A percentile compares a stretch with the other conserved stretches of the same genome.
phyloP scores from a whole-genome alignment of 2,329 filamentous ascomycete genomes.

The Scopulariopsis brevicaulis region DNA sequence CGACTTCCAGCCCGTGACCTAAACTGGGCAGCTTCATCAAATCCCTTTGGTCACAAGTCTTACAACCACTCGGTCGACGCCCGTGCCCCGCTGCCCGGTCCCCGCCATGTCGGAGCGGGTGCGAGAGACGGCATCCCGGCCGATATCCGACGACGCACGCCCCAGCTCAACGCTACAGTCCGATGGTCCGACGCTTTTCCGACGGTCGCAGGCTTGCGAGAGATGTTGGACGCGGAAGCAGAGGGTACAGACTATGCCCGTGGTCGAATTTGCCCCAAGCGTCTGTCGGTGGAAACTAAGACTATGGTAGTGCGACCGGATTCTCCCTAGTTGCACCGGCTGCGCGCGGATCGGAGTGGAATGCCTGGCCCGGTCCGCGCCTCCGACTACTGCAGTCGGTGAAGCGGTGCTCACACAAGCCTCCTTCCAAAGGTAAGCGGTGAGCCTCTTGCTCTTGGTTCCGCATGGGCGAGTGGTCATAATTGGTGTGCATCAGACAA shows the following conservation, averaged over 20 bases:
- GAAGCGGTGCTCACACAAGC: background rate
- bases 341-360: background rate
- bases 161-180: background rate
- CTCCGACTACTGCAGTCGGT: background rate
- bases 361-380: background rate
- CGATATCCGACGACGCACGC: background rate
- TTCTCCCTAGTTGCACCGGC: background rate
- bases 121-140: background rate
- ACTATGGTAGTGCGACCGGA: background rate
- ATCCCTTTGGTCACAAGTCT: background rate
- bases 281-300: background rate
- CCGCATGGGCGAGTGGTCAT: too few species aligned
- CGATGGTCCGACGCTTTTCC: background rate
- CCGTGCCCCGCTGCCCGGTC: background rate
- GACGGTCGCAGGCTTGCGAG: background rate
- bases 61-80: background rate
- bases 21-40: background rate
- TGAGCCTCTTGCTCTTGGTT: background rate
- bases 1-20: too few species aligned
- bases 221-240: background rate
- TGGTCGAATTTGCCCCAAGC: background rate
- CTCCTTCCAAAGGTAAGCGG: background rate
- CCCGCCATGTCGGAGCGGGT: background rate
- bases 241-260: background rate
- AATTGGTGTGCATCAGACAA: background rate